Base-by-base conservation (phyloP, 148 eudicot genomes). In the Camellia lanceoleosa region DNA sequence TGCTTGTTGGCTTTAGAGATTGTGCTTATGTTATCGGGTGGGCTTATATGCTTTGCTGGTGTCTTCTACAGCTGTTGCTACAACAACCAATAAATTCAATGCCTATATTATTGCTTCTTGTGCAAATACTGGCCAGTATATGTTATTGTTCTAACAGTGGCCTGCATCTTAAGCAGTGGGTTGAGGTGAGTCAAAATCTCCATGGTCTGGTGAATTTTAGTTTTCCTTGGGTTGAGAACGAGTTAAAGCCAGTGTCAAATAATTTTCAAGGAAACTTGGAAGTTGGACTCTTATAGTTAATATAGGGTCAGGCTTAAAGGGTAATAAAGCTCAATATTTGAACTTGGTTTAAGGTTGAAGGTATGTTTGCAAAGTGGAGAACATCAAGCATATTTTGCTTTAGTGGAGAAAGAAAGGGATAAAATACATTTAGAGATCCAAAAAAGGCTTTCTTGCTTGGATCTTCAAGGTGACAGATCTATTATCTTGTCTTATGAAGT, bases 21-120 rank as follows among this genome's bases (percentile, higher is more conserved):
- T 84, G 82, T 66, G 59, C 82, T 47, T 89, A 84, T 86, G 74
- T 91, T 60, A 86, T 80, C 88, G 99, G 98, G 10, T 89, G 87
- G 87, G 88, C 84, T 66, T 96, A 86, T 68, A 73, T 87, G 23
- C 81, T 82, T 59, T 87, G 88, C 76, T 96, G 98, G 99, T 92
- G 91, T 84, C 92, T 96, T 20, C 85, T 96, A 42, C 99, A 96
- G 87, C 90, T 93, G 80, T 83, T 96, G 89, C 83, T 96, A 74
- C 99, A 96, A 82, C 95, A 91, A 84, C 92, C 97, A 8, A 69
- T 90, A 56, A 96, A 96, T 80, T 77, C 95, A 38, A 86, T 86
- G 87, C 98, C 97, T 16, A 59, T 94, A 42, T 82, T 81, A 16
- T 82, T 93, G 83, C 87, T 96, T 80, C 88, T 92, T 79, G 72